Evolutionary conservation across 2,329 filamentous ascomycete species (phyloP), one percentile per base, ranked within the genome.

Genomic region (Paradendryphiella salina): DNA sequence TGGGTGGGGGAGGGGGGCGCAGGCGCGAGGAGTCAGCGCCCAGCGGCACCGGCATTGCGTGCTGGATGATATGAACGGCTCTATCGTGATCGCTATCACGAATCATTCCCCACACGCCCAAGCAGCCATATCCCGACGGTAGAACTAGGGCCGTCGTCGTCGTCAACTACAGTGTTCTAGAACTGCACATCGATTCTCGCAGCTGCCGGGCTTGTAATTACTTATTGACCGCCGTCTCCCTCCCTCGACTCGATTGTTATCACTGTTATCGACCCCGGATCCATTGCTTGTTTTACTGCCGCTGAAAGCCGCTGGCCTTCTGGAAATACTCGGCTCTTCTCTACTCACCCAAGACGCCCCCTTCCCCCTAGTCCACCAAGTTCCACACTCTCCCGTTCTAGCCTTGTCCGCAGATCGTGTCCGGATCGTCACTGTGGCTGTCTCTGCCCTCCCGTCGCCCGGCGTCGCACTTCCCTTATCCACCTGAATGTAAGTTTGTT

Each of bases 241-340:
- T 18, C 48, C 39, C 39, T 29, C 3, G 26, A 15, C 10, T 10
- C 13, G 17, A 29, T 41, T 41, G 32, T 33, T 29, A n/a, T 17
- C 11, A 46, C 37, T 47, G 46, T 46, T 52, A 51, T 58, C 52
- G 49, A 48, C 51, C 48, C 45, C 54, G 46, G 32, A 54, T 39
- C 58, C 41, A 52, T 56, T 54, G 45, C 43, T 38, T 37, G 35
- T 49, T 53, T 43, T 26, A 46, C 42, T 58, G 62, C 69, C 67
- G 67, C 61, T 48, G 52, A 57, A 57, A 69, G 59, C 69, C 69
- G 67, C 58, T 20, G 41, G 46, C 31, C 18, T 40, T 38, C 47
- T 61, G 68, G 67, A 67, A 69, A 69, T 43, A 48, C 57, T 65
- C 69, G 70, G 70, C 70, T 67, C 54, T 66, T 17, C 34, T 36